Conservation (phyloP, 768 basidiomycete genomes). For the Mrakia blollopis region DNA sequence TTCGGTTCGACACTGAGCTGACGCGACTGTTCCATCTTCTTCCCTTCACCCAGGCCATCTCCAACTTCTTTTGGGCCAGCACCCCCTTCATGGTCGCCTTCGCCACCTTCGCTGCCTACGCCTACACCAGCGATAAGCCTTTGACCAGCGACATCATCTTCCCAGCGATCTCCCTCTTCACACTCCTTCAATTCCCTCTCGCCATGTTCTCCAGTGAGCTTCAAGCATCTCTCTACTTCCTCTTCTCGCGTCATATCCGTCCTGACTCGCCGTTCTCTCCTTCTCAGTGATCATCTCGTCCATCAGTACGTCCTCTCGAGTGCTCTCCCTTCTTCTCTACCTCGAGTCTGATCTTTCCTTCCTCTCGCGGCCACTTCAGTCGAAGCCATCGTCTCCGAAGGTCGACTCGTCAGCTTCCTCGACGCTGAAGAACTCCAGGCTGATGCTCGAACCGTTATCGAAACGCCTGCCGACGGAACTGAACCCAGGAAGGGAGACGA, state of each 20-base stretch:
- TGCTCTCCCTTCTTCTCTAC: not conserved
- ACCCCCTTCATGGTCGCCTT: conserved; percentile 44
- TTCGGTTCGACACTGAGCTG: not conserved
- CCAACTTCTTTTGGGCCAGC: conserved; percentile 41
- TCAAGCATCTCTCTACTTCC: not conserved
- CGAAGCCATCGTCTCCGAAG: conserved; percentile 77
- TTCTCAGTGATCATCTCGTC: conserved; percentile 47
- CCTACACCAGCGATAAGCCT: conserved; percentile 49
- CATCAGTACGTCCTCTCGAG: conserved; percentile 47
- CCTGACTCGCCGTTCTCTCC: not conserved
- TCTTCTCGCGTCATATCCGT: not conserved
- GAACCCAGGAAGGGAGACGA: conserved; percentile 44
- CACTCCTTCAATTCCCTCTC: conserved; percentile 70
- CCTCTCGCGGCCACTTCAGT: conserved; percentile 39
- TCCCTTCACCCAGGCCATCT: conserved; percentile 7
- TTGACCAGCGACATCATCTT: conserved; percentile 89
- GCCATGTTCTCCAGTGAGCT: conserved; percentile 42
- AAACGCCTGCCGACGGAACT: not conserved
- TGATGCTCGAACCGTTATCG: conserved; percentile 59
- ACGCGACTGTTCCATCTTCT: conserved; percentile 22
- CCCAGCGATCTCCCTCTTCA: conserved; percentile 87
- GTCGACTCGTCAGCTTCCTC: conserved; percentile 71
- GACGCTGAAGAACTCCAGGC: conserved; percentile 70
- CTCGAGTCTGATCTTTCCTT: not conserved
- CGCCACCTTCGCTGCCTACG: conserved; percentile 46